Evolutionary conservation across 192 early-diverging fungal genomes (phyloP), one percentile per base, ranked within the genome.

Genomic region (Dissophora ornata): DNA sequence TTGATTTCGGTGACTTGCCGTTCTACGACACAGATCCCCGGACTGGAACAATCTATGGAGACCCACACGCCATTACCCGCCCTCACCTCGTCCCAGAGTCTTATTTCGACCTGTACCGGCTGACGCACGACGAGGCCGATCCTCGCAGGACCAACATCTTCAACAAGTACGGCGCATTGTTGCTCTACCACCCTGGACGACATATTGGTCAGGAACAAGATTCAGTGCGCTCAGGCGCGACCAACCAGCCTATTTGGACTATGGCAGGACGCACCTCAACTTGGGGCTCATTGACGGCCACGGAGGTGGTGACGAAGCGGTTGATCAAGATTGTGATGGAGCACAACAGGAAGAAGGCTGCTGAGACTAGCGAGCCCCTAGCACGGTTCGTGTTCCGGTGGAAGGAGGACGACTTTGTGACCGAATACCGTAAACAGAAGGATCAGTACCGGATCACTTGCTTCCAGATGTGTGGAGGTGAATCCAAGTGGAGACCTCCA

Each of bases 121-220:
- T 77, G 4, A 57, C 29, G 6, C 64, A 77, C n/a, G 71, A 77
- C 22, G 34, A 45, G 16, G 26, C 40, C 13, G 71, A 77, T 9
- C 63, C 50, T 18, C 63, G 64, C 15, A 46, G 51, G 46, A 61
- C 54, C 34, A 77, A 77, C 13, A 28, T 77, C 30, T 61, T 66
- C 46, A 77, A 77, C 58, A 77, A 77, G 46, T 48, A 77, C 19
- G 64, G 64, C 0, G 32, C 36, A 11, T 26, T 77, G 10, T 25
- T 77, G 8, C 67, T 62, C n/a, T 77, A 62, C 45, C 71, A 77
- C 32, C 71, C 71, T 32, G 71, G 71, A 28, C 63, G 71, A 51
- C 71, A 77, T n/a, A 77, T 77, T 44, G 71, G 71, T 2, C 49
- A 57, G 34, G 71, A 77, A 22, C 71, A 77, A 24, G 71, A 77